Evolutionary conservation across 495 filamentous ascomycete species (phyloP), one percentile per base, ranked within the genome.

Genomic region (Cryomyces minteri): DNA sequence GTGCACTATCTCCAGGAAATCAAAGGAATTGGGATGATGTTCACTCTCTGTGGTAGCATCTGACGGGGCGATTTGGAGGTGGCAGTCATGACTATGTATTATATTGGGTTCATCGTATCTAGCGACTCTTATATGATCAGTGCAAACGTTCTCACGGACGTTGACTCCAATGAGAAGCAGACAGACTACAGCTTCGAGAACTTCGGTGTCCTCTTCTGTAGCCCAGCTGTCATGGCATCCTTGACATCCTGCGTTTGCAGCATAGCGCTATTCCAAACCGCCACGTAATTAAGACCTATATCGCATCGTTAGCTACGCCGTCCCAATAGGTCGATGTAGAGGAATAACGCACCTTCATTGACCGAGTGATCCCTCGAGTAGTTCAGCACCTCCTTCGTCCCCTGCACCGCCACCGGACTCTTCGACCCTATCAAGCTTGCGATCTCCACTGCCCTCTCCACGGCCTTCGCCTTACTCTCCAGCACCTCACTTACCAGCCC

Each of bases 341-440:
- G 18, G 28, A 14, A 8, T 2, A 33, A 69, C 73, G 48, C 62
- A 82, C 77, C 86, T 54, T 93, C 85, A 44, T 71, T 72, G 8
- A 92, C 77, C 0, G 70, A 65, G 56, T 84, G 72, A 62, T 92
- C 88, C 53, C 86, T 68, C 39, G 77, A 80, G 55, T 77, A 88
- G 62, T 96, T 94, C 59, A 98, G 57, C 43, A 96, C 56, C 61
- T 93, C 81, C 68, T 98, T 98, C 18, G 90, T 96, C 4, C 86
- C 82, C 64, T 88, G 79, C 50, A 93, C 84, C 0, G 86, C 90
- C 25, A 98, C 76, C 0, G 90, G 90, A 54, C 84, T 92, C 72
- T 96, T 95, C 5, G 56, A 62, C 33, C 82, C 80, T 12, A 96
- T 74, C 54, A 77, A 47, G 9, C 51, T 59, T 6, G 82, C 86